phyloP scores from a whole-genome alignment of 2,329 filamentous ascomycete genomes.

The Aspergillus sp. region DNA sequence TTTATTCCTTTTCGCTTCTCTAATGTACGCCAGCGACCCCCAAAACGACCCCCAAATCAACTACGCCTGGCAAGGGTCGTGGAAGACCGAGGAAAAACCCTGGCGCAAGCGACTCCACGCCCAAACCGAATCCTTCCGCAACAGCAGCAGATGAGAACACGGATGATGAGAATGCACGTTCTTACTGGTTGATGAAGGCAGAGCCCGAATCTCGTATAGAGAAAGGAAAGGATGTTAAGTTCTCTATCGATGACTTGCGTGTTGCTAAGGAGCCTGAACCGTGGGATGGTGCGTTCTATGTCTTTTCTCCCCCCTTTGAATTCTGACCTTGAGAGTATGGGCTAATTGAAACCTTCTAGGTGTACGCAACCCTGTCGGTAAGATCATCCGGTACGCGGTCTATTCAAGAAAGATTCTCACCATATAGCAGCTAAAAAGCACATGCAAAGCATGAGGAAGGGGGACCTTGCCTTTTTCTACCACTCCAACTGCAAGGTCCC shows the following conservation, averaged over 20 bases:
- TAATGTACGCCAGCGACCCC: constrained; percentile 14
- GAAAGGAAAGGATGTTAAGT: constrained; percentile 84
- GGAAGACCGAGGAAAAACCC: constrained; percentile 27
- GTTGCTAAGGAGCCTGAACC: constrained; percentile 74
- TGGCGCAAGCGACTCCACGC: constrained; percentile 14
- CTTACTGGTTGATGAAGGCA: constrained; percentile 82
- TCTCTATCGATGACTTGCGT: constrained; percentile 88
- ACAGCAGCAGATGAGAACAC: constrained; percentile 12
- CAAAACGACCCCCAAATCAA: constrained; percentile 10
- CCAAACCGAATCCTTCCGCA: constrained; percentile 18
- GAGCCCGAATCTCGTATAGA: constrained; percentile 85
- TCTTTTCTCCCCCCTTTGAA: too few relatives aligned
- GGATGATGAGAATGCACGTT: constrained; percentile 29
- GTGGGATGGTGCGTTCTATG: constrained; percentile 74
- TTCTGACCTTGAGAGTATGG: neutral
- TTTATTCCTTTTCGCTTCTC: neutral
- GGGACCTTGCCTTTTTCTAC: constrained; percentile 95
- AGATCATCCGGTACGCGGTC: constrained; percentile 13
- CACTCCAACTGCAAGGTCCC: constrained; percentile 91
- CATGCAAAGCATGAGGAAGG: constrained; percentile 84
- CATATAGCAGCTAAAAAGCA: constrained; percentile 70
- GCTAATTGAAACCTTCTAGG: constrained; percentile 29
- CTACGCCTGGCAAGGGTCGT: constrained; percentile 19
- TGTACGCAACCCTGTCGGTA: constrained; percentile 46
- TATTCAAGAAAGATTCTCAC: constrained; percentile 18